Conservation (phyloP, 1,284 basidiomycete species). For the Cutaneotrichosporon sp. region DNA sequence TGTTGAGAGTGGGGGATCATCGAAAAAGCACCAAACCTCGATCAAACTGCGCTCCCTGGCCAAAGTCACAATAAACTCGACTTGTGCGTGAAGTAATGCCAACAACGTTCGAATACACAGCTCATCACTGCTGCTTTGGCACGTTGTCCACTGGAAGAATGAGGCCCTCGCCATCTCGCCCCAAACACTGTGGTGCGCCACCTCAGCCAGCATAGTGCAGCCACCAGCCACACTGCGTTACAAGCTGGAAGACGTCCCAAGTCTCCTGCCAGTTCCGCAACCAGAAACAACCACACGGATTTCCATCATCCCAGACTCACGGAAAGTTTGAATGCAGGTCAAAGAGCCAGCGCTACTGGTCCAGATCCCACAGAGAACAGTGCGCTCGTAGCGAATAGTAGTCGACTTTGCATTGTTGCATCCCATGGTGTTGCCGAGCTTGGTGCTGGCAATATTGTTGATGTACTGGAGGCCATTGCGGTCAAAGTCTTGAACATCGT, state of each 20-base stretch:
- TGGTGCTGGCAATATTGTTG: slow-evolving; percentile 28
- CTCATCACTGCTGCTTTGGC: not conserved
- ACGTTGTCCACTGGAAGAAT: not conserved
- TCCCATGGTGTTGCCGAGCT: slow-evolving; percentile 28
- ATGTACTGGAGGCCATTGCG: slow-evolving; percentile 42
- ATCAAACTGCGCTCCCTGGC: not conserved
- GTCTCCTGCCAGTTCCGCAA: not conserved
- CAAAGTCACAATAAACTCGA: not conserved
- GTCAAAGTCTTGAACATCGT: slow-evolving; percentile 11
- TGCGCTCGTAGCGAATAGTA: slow-evolving; percentile 42
- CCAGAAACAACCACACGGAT: not conserved
- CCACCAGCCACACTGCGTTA: not conserved
- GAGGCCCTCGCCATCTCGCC: not conserved
- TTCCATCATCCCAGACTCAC: not conserved
- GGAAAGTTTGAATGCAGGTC: slow-evolving; percentile 23
- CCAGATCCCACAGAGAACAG: slow-evolving; percentile 48
- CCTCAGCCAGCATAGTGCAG: not conserved
- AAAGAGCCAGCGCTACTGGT: slow-evolving; percentile 36
- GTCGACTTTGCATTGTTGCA: slow-evolving; percentile 32
- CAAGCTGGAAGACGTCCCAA: not conserved
- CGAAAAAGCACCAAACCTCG: not conserved
- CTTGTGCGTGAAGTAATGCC: not conserved
- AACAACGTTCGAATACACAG: not conserved
- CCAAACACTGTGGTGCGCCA: not conserved
- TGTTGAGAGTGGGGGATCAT: not conserved